phyloP scores from a whole-genome alignment of 306 rosid genomes.

The Luffa aegyptiaca region DNA sequence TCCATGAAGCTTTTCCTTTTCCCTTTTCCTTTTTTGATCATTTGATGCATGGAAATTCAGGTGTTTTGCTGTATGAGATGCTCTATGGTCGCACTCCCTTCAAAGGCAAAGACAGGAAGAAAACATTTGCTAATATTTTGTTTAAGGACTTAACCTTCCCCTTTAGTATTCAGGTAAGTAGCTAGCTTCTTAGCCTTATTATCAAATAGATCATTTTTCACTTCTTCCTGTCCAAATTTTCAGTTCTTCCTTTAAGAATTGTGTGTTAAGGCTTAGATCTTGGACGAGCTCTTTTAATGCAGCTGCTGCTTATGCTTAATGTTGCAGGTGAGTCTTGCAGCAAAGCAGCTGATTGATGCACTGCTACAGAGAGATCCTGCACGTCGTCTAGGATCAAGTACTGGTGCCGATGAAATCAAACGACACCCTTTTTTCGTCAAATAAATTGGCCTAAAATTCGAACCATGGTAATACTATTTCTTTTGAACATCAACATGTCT shows the following conservation, averaged over 20 bases:
- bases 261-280: not conserved
- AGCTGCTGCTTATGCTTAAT: conserved; percentile 7
- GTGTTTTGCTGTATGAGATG: conserved; percentile 90
- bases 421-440: conserved; percentile 84
- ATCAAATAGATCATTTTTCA: not conserved
- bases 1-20: not conserved
- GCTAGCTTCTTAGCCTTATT: not conserved
- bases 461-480: conserved; percentile 49
- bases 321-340: conserved; percentile 78
- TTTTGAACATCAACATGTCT: not conserved
- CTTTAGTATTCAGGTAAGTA: conserved; percentile 68
- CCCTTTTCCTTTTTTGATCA: not conserved
- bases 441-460: conserved; percentile 88
- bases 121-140: conserved; percentile 77
- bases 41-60: conserved; percentile 24
- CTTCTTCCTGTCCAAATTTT: not conserved
- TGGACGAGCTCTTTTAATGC: not conserved
- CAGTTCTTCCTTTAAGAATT: not conserved
- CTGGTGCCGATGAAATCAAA: conserved; percentile 81
- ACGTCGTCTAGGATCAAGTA: conserved; percentile 57
- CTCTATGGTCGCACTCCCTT: conserved; percentile 94
- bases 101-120: conserved; percentile 83
- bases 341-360: conserved; percentile 82
- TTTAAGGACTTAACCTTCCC: conserved; percentile 95
- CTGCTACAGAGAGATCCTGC: conserved; percentile 76